These are phyloP conservation scores for Myriosclerotinia scirpicola DNA, from an alignment of 2,329 filamentous ascomycete genomes.

Conservation along the genomic window DNA sequence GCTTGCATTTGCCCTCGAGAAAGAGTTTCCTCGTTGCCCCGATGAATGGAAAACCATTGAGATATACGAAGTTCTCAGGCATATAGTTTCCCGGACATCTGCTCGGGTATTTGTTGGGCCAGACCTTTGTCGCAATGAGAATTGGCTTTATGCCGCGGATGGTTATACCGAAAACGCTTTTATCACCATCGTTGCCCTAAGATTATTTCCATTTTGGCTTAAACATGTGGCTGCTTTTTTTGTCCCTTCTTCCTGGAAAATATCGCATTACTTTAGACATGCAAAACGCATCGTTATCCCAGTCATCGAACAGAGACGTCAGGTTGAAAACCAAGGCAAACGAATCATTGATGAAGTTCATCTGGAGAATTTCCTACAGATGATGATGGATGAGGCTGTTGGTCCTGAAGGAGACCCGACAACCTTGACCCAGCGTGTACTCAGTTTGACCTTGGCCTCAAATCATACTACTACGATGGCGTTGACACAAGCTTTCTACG, in stretches of 20 bases:
- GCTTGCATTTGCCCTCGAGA: slow-evolving; percentile 3
- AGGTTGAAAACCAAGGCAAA: not conserved
- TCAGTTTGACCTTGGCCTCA: slow-evolving; percentile 21
- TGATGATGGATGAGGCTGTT: slow-evolving; percentile 1
- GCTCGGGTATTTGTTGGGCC: slow-evolving; percentile 8
- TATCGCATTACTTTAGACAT: not conserved
- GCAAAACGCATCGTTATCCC: slow-evolving; percentile 4
- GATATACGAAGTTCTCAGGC: not conserved
- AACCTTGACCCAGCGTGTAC: slow-evolving; percentile 4
- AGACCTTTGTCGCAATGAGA: slow-evolving; percentile 5
- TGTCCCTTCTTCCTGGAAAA: not conserved
- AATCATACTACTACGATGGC: slow-evolving; percentile 34
- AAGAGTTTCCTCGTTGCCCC: not conserved
- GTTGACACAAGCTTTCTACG: slow-evolving; percentile 34
- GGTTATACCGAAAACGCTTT: slow-evolving; percentile 7
- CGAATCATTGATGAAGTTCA: slow-evolving; percentile 1
- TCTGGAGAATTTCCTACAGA: not conserved
- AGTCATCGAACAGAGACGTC: slow-evolving; percentile 2
- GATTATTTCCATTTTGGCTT: slow-evolving; percentile 12
- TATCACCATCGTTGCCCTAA: not conserved
- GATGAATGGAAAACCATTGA: slow-evolving; percentile 13
- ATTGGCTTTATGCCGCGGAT: not conserved
- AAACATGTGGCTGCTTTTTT: not conserved
- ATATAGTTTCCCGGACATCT: slow-evolving; percentile 1
- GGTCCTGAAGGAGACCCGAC: not conserved